Evolutionary conservation across 2,329 filamentous ascomycete species (phyloP).

Genomic region (Alternaria atra): DNA sequence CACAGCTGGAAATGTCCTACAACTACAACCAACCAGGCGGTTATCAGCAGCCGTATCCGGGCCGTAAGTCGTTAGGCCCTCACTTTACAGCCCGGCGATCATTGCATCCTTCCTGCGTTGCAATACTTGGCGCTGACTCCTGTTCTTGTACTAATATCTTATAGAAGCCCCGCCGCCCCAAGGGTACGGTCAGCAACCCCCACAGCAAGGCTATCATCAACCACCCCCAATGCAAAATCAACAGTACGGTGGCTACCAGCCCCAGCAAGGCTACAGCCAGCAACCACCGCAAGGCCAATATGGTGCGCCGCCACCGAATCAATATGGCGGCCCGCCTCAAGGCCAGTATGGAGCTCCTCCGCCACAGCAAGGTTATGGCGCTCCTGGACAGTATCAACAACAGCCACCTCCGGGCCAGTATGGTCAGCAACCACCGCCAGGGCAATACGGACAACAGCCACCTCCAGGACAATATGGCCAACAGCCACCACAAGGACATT

Average conservation of each 20-base stretch:
- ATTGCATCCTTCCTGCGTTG: conserved; percentile 12
- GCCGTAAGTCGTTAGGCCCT: conserved; percentile 37
- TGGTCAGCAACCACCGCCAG: conserved; percentile 41
- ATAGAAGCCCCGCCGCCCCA: conserved; percentile 37
- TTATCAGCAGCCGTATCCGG: conserved; percentile 41
- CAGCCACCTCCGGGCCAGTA: conserved; percentile 38
- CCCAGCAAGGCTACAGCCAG: conserved; percentile 40
- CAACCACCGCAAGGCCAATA: conserved; percentile 38
- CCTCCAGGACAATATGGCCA: conserved; percentile 31
- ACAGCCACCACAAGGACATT: conserved; percentile 33
- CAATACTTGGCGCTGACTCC: conserved; percentile 26
- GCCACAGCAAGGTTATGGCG: conserved; percentile 31
- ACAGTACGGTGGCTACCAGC: conserved; percentile 45
- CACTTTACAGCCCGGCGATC: conserved; percentile 17
- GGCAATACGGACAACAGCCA: conserved; percentile 14
- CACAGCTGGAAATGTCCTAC: conserved; percentile 31
- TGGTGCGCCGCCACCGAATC: conserved; percentile 48
- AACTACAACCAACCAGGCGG: conserved; percentile 42
- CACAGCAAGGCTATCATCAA: conserved; percentile 40
- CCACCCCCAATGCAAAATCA: conserved; percentile 46
- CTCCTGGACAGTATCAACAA: conserved; percentile 17
- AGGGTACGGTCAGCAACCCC: conserved; percentile 36
- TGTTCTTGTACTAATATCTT: conserved; percentile 33
- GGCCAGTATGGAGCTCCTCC: conserved; percentile 34
- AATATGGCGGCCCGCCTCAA: conserved; percentile 32